These are phyloP conservation scores for Microcos paniculata DNA, from an alignment of 345 rosid species.

Conservation along the genomic window DNA sequence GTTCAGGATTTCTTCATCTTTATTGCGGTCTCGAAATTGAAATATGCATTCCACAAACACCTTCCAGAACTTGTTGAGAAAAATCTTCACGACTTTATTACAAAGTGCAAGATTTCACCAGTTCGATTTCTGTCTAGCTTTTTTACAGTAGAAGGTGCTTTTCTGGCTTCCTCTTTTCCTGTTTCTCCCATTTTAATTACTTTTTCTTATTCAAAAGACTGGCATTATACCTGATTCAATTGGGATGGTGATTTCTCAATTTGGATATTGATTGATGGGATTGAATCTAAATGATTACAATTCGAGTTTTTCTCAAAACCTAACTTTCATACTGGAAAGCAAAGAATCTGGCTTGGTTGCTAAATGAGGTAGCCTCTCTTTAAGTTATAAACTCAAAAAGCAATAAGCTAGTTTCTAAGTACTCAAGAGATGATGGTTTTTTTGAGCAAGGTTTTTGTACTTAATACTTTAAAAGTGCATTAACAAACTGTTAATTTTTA, in stretches of 20 bases:
- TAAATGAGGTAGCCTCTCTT: neutral
- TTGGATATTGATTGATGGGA: neutral
- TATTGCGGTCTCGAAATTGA: conserved; percentile 52
- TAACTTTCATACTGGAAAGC: neutral
- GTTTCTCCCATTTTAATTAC: conserved; percentile 3
- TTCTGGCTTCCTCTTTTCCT: neutral
- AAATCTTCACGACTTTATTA: conserved; percentile 54
- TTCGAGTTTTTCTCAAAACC: neutral
- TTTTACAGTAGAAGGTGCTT: conserved; percentile 68
- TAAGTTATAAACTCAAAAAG: neutral
- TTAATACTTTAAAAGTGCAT: neutral
- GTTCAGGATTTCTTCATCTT: conserved; percentile 60
- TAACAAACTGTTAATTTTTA: neutral
- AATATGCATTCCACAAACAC: conserved; percentile 63
- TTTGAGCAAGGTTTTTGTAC: neutral
- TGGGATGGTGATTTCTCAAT: too few relatives aligned
- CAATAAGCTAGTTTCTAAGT: neutral
- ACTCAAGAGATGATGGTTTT: neutral
- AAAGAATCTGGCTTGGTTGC: neutral
- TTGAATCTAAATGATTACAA: neutral
- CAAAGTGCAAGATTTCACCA: conserved; percentile 67
- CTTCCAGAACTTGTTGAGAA: conserved; percentile 36
- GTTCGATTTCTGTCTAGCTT: conserved; percentile 56
- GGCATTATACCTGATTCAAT: neutral
- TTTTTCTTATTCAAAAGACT: neutral